phyloP scores from a whole-genome alignment of 2,329 filamentous ascomycete genomes.

The Hypoxylon sp. region DNA sequence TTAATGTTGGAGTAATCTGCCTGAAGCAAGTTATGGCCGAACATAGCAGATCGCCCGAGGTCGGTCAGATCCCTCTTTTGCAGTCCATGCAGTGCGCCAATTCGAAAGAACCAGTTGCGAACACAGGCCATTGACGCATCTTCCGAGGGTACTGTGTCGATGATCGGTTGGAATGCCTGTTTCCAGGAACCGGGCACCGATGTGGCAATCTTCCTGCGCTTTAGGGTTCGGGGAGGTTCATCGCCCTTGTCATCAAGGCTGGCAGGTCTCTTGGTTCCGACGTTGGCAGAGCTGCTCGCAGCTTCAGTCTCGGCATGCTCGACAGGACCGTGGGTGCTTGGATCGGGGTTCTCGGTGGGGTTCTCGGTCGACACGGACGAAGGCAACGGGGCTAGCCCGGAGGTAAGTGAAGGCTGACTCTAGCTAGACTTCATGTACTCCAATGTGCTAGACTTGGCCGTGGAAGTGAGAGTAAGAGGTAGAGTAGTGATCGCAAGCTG shows the following conservation, averaged over 20 bases:
- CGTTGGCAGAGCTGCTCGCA: background rate
- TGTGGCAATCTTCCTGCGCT: background rate
- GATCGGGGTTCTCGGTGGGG: background rate
- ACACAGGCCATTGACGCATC: background rate
- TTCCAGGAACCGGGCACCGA: background rate
- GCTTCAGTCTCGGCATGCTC: background rate
- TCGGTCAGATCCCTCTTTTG: background rate
- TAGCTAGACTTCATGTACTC: constrained; percentile 7
- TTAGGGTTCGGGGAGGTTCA: background rate
- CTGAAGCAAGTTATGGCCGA: constrained; percentile 11
- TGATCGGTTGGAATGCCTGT: constrained; percentile 4
- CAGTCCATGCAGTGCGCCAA: background rate
- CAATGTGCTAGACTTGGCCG: background rate
- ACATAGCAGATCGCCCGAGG: background rate
- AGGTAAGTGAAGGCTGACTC: constrained; percentile 13
- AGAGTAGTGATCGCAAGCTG: background rate
- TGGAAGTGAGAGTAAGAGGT: background rate
- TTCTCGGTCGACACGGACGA: background rate
- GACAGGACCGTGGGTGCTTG: background rate
- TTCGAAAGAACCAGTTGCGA: constrained; percentile 8
- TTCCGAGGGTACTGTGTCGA: constrained; percentile 12
- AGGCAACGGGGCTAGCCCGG: background rate
- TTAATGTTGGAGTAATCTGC: constrained; percentile 7
- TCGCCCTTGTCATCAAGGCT: background rate
- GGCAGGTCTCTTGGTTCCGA: constrained; percentile 8